Percentiles rank a stretch among this genome's conserved stretches.
Evolutionary conservation across 1,139 yeast genomes (phyloP).

Genomic region (Geotrichum europaeum): DNA sequence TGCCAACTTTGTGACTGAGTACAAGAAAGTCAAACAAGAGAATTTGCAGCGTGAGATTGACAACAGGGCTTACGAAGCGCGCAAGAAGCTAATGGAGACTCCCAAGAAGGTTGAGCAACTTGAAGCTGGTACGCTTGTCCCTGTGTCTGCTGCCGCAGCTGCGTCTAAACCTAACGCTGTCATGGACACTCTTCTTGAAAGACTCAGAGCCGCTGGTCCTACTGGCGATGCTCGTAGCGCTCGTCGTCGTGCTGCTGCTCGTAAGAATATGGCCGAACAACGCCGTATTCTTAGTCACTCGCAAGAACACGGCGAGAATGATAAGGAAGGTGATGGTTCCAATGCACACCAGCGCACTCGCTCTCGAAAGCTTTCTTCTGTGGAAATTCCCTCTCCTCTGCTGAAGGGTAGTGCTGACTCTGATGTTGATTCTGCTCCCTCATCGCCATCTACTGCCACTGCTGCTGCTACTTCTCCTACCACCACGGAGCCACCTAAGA

Average conservation of each 20-base stretch:
- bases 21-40: constrained; percentile 69
- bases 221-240: constrained; percentile 74
- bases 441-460: not conserved
- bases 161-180: constrained; percentile 35
- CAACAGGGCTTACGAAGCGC: constrained; percentile 62
- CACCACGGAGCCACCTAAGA: not conserved
- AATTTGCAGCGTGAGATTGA: constrained; percentile 78
- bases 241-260: constrained; percentile 71
- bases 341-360: not conserved
- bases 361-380: not conserved
- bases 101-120: constrained; percentile 30
- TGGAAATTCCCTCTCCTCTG: constrained; percentile 14
- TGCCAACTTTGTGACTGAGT: constrained; percentile 65
- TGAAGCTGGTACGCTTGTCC: constrained; percentile 25
- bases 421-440: not conserved
- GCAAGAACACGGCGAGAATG: not conserved
- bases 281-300: constrained; percentile 20
- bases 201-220: constrained; percentile 66
- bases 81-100: constrained; percentile 58
- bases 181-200: constrained; percentile 69
- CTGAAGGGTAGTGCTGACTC: constrained; percentile 1
- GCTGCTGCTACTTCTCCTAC: constrained; percentile 1
- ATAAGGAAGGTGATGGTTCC: not conserved
- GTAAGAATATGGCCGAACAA: constrained; percentile 35
- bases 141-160: constrained; percentile 22